phyloP scores from a whole-genome alignment of 371 early-diverging fungal genomes.

The Mucor piriformis region DNA sequence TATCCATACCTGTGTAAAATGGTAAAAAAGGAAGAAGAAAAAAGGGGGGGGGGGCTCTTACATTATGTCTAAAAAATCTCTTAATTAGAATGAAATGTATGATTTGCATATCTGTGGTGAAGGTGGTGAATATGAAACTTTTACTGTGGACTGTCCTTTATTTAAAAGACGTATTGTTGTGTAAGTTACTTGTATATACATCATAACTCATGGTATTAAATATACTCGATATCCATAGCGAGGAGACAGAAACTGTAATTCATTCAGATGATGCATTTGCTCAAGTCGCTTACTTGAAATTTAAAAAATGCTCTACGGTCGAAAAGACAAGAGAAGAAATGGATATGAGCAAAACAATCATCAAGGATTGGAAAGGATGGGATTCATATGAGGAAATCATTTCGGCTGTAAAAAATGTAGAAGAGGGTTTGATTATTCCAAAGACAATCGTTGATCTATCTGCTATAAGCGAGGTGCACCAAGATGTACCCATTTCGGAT shows the following conservation, averaged over 20 bases:
- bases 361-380: slow-evolving; percentile 27
- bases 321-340: slow-evolving; percentile 54
- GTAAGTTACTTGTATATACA: too few relatives aligned
- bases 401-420: slow-evolving; percentile 2
- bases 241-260: slow-evolving; percentile 68
- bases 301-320: slow-evolving; percentile 63
- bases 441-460: background rate
- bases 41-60: too few relatives aligned
- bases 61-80: background rate
- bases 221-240: slow-evolving; percentile 38
- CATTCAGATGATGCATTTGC: slow-evolving; percentile 88
- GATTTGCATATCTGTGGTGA: slow-evolving; percentile 97
- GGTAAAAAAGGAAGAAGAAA: slow-evolving; percentile 44
- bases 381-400: slow-evolving; percentile 19
- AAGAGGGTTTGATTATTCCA: background rate
- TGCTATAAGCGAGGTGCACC: too few relatives aligned
- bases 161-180: slow-evolving; percentile 81
- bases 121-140: slow-evolving; percentile 99
- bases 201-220: too few relatives aligned
- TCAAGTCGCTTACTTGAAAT: slow-evolving; percentile 77
- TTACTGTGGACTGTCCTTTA: slow-evolving; percentile 97
- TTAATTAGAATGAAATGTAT: slow-evolving; percentile 67
- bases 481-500: background rate
- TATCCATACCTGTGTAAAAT: slow-evolving; percentile 69
- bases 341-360: slow-evolving; percentile 7